Conservation (phyloP, 1,284 basidiomycete genomes). For the Ceratobasidium papillatum region DNA sequence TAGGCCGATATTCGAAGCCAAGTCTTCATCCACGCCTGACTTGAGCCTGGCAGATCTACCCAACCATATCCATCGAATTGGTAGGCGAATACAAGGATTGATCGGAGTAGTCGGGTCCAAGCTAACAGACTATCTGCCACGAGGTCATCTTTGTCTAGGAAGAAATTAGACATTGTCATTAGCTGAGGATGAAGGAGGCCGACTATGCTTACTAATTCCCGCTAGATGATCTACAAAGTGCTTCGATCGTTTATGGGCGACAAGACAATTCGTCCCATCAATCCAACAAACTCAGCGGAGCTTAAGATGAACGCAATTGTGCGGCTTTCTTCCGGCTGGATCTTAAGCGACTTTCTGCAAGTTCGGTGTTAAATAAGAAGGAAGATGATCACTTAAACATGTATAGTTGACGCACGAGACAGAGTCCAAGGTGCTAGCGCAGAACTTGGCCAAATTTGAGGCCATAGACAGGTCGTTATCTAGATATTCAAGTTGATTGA, state of each 20-base stretch:
- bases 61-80: neutral
- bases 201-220: neutral
- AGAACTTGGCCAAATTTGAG: neutral
- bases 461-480: neutral
- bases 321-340: neutral
- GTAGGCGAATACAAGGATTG: neutral
- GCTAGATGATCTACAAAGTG: neutral
- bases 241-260: neutral
- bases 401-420: neutral
- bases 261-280: neutral
- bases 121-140: neutral
- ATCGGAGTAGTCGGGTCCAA: neutral
- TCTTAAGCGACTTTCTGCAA: neutral
- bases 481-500: neutral
- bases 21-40: neutral
- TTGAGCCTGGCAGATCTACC: too few relatives aligned
- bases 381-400: too few relatives aligned
- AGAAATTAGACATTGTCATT: neutral
- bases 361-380: neutral
- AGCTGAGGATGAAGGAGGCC: neutral
- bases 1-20: neutral
- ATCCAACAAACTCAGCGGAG: neutral
- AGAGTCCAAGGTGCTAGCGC: neutral
- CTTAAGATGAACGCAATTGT: neutral
- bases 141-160: neutral